Evolutionary conservation across 2,329 filamentous ascomycete genomes (phyloP).

Genomic region (Tolypocladium cylindrosporum): DNA sequence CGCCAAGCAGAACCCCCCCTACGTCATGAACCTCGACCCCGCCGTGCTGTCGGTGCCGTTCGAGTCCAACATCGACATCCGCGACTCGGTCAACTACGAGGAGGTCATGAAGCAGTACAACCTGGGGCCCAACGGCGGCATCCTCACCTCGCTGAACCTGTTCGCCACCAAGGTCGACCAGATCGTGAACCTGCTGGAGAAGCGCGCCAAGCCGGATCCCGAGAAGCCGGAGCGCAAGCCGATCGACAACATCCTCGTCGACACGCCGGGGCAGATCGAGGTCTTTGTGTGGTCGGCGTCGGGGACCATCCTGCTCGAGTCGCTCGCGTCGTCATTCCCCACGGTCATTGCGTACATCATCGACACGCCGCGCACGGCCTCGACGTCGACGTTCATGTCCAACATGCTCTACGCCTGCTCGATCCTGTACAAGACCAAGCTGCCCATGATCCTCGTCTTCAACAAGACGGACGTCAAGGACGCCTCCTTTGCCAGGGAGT

Average conservation of each 20-base stretch:
- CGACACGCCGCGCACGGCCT: conserved; percentile 86
- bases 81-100: conserved; percentile 97
- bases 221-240: conserved; percentile 49
- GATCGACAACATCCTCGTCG: conserved; percentile 79
- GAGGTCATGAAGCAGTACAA: conserved; percentile 99
- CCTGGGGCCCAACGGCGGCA: conserved; percentile 91
- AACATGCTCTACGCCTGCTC: conserved; percentile 99
- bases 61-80: conserved; percentile 96
- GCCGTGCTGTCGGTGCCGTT: conserved; percentile 91
- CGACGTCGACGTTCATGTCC: conserved; percentile 96
- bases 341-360: conserved; percentile 97
- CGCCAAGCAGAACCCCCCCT: conserved; percentile 68
- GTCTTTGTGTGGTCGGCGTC: conserved; percentile 98
- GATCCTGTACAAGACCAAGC: conserved; percentile 96
- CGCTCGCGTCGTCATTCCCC: conserved; percentile 85
- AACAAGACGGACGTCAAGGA: conserved; percentile 98
- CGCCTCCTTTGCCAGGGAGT: conserved; percentile 85
- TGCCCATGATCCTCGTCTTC: conserved; percentile 98
- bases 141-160: conserved; percentile 88
- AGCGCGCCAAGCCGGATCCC: conserved; percentile 60
- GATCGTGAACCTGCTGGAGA: conserved; percentile 80
- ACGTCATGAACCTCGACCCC: conserved; percentile 94
- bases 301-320: conserved; percentile 87
- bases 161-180: conserved; percentile 98
- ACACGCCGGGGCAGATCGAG: conserved; percentile 96